Evolutionary conservation across 768 basidiomycete genomes (phyloP).

Genomic region (Pleurotus ostreatus): DNA sequence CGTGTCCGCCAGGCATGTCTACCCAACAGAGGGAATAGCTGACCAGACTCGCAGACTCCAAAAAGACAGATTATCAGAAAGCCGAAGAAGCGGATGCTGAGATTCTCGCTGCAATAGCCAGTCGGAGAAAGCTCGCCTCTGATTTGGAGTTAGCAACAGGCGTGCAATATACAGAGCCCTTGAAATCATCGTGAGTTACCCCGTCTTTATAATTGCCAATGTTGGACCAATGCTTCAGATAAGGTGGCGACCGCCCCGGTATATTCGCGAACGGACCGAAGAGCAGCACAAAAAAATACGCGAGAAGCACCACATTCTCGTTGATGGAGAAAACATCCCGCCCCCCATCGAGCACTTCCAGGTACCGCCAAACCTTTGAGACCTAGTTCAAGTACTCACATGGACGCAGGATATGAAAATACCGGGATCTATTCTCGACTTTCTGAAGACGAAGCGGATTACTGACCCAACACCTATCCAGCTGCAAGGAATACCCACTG

Average conservation of each 20-base stretch:
- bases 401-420: constrained; percentile 90
- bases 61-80: constrained; percentile 85
- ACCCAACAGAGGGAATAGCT: neutral
- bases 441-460: constrained; percentile 84
- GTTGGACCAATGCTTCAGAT: constrained; percentile 3
- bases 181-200: constrained; percentile 67
- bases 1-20: constrained; percentile 11
- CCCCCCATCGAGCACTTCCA: constrained; percentile 89
- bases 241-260: constrained; percentile 88
- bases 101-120: constrained; percentile 88
- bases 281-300: constrained; percentile 73
- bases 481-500: constrained; percentile 93
- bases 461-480: constrained; percentile 91
- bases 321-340: constrained; percentile 92
- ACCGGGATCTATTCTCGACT: constrained; percentile 79
- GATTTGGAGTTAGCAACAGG: constrained; percentile 93
- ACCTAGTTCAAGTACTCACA: constrained; percentile 7
- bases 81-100: constrained; percentile 87
- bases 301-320: constrained; percentile 90
- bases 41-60: constrained; percentile 50
- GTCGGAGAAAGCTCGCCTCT: constrained; percentile 85
- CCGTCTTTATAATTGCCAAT: neutral
- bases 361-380: constrained; percentile 32
- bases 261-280: constrained; percentile 65
- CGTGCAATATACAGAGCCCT: constrained; percentile 82